Evolutionary conservation across 2,329 filamentous ascomycete genomes (phyloP).

Genomic region (Cytospora schulzeri): DNA sequence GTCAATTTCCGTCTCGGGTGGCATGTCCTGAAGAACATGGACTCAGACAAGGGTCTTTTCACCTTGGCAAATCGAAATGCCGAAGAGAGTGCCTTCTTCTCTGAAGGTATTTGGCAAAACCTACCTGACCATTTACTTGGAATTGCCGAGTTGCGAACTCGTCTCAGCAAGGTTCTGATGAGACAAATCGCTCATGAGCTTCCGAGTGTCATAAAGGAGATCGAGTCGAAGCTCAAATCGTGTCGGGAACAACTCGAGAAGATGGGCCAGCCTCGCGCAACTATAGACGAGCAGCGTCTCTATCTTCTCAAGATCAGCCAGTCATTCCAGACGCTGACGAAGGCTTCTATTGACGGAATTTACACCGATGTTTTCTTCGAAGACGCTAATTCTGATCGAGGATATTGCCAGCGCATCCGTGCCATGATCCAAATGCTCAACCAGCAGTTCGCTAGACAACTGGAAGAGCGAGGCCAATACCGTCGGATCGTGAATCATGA

Average conservation of each 20-base stretch:
- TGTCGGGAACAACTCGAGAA: constrained; percentile 26
- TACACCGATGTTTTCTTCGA: constrained; percentile 34
- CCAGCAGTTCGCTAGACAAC: not conserved
- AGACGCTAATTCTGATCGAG: constrained; percentile 1
- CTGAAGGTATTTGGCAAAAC: constrained; percentile 37
- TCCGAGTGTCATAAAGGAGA: constrained; percentile 30
- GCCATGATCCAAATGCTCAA: constrained; percentile 23
- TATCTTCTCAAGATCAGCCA: constrained; percentile 36
- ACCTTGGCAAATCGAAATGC: constrained; percentile 29
- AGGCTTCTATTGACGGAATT: constrained; percentile 34
- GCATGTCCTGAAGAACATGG: constrained; percentile 49
- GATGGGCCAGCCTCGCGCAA: constrained; percentile 27
- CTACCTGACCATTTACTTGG: constrained; percentile 36
- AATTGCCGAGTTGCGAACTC: constrained; percentile 23
- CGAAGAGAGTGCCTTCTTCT: constrained; percentile 28
- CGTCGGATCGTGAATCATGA: not conserved
- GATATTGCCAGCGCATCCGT: constrained; percentile 17
- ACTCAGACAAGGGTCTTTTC: constrained; percentile 28
- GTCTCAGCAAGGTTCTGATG: constrained; percentile 26
- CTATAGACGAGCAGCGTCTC: constrained; percentile 33
- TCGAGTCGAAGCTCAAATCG: constrained; percentile 23
- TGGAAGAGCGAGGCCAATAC: constrained; percentile 4
- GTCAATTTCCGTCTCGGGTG: constrained; percentile 34
- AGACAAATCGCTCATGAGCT: constrained; percentile 33
- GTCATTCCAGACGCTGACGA: constrained; percentile 32